Percentiles rank a stretch among this genome's conserved stretches.
Conservation (phyloP, 208 protist species). For the Leishmania major region DNA sequence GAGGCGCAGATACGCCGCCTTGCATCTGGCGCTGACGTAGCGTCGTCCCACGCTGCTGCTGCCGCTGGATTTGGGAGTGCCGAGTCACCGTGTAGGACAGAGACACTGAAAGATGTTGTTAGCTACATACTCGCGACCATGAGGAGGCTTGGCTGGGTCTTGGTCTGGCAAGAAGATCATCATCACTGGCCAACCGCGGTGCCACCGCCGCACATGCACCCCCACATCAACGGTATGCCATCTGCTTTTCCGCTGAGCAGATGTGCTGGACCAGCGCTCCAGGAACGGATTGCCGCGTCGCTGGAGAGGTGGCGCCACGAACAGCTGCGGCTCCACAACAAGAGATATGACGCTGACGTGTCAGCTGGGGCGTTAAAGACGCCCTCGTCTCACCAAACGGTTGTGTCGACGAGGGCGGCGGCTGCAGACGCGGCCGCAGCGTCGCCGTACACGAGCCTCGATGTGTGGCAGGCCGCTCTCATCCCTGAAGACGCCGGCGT, state of each 20-base stretch:
- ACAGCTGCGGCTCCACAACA: neutral
- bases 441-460: slow-evolving; percentile 24
- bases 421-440: neutral
- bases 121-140: neutral
- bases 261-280: neutral
- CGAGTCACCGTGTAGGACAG: neutral
- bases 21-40: neutral
- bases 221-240: neutral
- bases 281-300: neutral
- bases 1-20: neutral
- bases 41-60: neutral
- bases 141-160: slow-evolving; percentile 30
- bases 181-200: slow-evolving; percentile 35
- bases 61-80: neutral
- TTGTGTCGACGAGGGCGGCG: neutral
- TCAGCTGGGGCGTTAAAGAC: neutral
- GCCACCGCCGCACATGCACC: slow-evolving; percentile 15
- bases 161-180: slow-evolving; percentile 54
- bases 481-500: slow-evolving; percentile 21
- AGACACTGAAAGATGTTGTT: neutral
- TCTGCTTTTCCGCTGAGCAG: neutral
- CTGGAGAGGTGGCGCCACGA: slow-evolving; percentile 27
- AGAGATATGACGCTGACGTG: slow-evolving; percentile 20
- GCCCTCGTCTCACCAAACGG: neutral
- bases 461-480: slow-evolving; percentile 46